Percentiles rank a stretch among this genome's conserved stretches.
These are phyloP conservation scores for Quercus agrifolia DNA, from an alignment of 306 rosid genomes.

Conservation along the genomic window DNA sequence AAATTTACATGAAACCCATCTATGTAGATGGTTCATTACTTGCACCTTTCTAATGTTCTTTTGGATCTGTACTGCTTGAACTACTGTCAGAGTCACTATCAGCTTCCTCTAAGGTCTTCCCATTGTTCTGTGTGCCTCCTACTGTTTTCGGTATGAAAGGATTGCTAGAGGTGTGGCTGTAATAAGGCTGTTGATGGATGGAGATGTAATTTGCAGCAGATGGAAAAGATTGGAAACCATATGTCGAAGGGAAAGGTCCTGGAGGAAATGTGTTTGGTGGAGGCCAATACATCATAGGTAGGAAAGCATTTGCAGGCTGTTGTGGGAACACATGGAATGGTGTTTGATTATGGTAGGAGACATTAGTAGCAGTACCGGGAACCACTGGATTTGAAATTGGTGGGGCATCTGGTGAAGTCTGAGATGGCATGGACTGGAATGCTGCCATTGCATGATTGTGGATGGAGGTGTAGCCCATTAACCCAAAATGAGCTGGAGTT, in stretches of 20 bases:
- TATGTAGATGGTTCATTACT: slow-evolving; percentile 10
- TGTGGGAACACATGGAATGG: slow-evolving; percentile 47
- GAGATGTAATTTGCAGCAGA: slow-evolving; percentile 44
- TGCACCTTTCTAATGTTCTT: slow-evolving; percentile 25
- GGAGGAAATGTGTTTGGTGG: slow-evolving; percentile 60
- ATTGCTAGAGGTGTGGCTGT: slow-evolving; percentile 26
- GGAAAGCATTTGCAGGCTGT: slow-evolving; percentile 44
- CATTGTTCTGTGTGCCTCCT: slow-evolving; percentile 42
- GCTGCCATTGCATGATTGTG: slow-evolving; percentile 45
- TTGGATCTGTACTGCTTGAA: slow-evolving; percentile 40
- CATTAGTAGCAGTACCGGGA: slow-evolving; percentile 25
- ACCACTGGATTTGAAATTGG: slow-evolving; percentile 28
- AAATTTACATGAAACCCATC: background rate
- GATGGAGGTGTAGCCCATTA: slow-evolving; percentile 40
- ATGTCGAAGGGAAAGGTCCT: slow-evolving; percentile 45
- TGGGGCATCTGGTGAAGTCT: slow-evolving; percentile 29
- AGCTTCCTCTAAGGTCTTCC: slow-evolving; percentile 27
- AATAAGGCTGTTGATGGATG: slow-evolving; percentile 52
- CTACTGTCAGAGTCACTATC: slow-evolving; percentile 45
- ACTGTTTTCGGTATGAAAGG: slow-evolving; percentile 29
- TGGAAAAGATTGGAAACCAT: slow-evolving; percentile 55
- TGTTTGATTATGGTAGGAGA: slow-evolving; percentile 28
- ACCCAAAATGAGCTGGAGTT: slow-evolving; percentile 43
- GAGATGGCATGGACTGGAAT: slow-evolving; percentile 42
- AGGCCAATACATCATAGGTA: slow-evolving; percentile 82